Base-by-base conservation (phyloP, 225 moss, liverwort and hornwort genomes). In the Climacium dendroides region DNA sequence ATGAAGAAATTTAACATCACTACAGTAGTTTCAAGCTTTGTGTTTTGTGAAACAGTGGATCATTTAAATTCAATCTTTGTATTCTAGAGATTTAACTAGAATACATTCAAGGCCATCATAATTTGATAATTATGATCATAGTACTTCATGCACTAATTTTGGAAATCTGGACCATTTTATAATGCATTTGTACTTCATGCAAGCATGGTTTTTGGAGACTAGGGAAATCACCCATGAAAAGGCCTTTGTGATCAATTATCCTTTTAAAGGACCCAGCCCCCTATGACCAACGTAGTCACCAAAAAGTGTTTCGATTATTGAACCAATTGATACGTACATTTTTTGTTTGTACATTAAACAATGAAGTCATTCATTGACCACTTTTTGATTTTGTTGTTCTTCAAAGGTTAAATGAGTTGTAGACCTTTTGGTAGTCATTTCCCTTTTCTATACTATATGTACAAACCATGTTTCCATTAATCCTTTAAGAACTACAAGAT, bases 361-460 rank as follows among this genome's bases (percentile, higher is more conserved):
- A 28, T 14, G 14, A 61, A 61, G 4, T 29, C 29, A 61, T 61
- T 3, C 7, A 61, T 60, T 6, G 6, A 60, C 3, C 13, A 60
- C 60, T 60, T 28, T 60, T 28, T 3, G 60, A 2, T 3, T 1
- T 60, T 13, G 13, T 3, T 0, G 1, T 13, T 28, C 7, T 60
- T 28, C 28, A 28, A 6, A 7, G 28, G 24, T 28, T 63, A 63
- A 63, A 34, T 5, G 5, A 52, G 23, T 35, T 9, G 3, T 52
- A 1, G 7, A 5, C 5, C 8, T 20, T 34, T 52, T 20, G 14
- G 32, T 50, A 8, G 7, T 32, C 5, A 13, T 20, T 50, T 52
- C 3, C 0, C 7, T 5, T 45, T 47, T 10, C 0, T 47, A 17
- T 6, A 29, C 0, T 47, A n/a, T n/a, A n/a, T 0, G 15, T 72